These are phyloP conservation scores for Leishmania tarentolae DNA, from an alignment of 208 protist genomes.

Conservation along the genomic window DNA sequence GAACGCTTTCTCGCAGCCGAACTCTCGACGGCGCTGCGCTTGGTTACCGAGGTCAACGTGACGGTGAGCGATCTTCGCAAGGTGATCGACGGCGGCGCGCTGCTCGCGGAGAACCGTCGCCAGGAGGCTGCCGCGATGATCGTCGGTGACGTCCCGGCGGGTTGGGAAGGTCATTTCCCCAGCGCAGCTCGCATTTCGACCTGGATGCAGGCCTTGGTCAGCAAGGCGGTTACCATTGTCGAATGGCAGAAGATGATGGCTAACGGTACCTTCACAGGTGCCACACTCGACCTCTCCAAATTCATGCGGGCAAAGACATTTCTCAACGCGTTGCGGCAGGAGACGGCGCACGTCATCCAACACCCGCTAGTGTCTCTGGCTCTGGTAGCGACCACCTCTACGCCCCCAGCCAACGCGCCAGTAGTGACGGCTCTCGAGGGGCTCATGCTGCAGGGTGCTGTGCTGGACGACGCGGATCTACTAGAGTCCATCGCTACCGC, in stretches of 20 bases:
- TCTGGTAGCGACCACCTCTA: slow-evolving; percentile 59
- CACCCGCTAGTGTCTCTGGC: slow-evolving; percentile 83
- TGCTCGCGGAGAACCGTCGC: slow-evolving; percentile 86
- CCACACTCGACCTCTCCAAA: slow-evolving; percentile 75
- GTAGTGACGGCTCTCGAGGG: slow-evolving; percentile 70
- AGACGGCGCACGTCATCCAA: slow-evolving; percentile 84
- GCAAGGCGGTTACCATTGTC: slow-evolving; percentile 70
- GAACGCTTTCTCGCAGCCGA: slow-evolving; percentile 92
- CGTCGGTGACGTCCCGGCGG: slow-evolving; percentile 76
- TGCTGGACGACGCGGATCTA: slow-evolving; percentile 68
- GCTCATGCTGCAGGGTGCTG: slow-evolving; percentile 85
- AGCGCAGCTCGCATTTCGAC: slow-evolving; percentile 69
- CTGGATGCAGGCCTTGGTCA: slow-evolving; percentile 91
- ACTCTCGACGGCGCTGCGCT: slow-evolving; percentile 53
- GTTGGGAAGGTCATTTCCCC: slow-evolving; percentile 92
- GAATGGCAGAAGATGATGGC: slow-evolving; percentile 63
- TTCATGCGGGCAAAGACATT: slow-evolving; percentile 95
- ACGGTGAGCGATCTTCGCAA: slow-evolving; percentile 79
- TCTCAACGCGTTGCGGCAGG: slow-evolving; percentile 95
- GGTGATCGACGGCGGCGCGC: slow-evolving; percentile 86
- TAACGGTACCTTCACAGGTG: slow-evolving; percentile 69
- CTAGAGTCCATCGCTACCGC: slow-evolving; percentile 78
- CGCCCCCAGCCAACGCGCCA: slow-evolving; percentile 50
- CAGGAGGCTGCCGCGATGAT: slow-evolving; percentile 83
- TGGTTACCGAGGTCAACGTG: slow-evolving; percentile 82